Evolutionary conservation across 352 stramenopile genomes (phyloP), one percentile per base, ranked within the genome.

Genomic region (Nothophytophthora sp.): DNA sequence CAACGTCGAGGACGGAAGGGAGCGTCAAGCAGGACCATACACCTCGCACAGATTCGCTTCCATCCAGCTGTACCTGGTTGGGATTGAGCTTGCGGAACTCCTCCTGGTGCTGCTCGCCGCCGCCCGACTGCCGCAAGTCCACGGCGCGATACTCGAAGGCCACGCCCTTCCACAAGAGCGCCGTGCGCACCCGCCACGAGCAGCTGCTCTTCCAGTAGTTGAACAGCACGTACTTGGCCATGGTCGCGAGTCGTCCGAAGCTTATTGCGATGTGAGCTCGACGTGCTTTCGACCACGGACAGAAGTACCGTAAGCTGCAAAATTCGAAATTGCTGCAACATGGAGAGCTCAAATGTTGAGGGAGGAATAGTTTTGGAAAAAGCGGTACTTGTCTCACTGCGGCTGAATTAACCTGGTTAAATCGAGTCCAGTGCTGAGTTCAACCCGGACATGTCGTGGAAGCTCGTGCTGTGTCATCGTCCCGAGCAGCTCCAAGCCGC

Each of bases 121-220:
- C 68, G 28, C 66, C 55, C 37, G 20, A 16, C 4, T 79, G 69
- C 24, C 78, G 52, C 19, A 97, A 51, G 68, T 96, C 65, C 30
- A 97, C 69, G n/a, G 77, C 43, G 35, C 86, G 72, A 45, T 83
- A 86, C 43, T 86, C 71, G 65, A 92, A 97, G 28, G 69, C 38
- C 52, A 98, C 77, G 2, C 73, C 66, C 66, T 98, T 98, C 50
- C 83, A 88, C 43, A 73, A 70, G 20, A 98, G 70, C 29, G 81
- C 89, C 40, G 96, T 95, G 33, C 92, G 79, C 28, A 97, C 89
- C 49, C 86, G 78, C 87, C 85, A 98, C 12, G 89, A 89, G 60
- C 81, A 97, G 33, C 86, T 95, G 41, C 86, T 97, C 40, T 70
- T 72, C 84, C 83, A 96, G 67, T 91, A 97, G 25, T 50, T 74